phyloP scores from a whole-genome alignment of 2,329 filamentous ascomycete genomes.

The Metarhizium album region DNA sequence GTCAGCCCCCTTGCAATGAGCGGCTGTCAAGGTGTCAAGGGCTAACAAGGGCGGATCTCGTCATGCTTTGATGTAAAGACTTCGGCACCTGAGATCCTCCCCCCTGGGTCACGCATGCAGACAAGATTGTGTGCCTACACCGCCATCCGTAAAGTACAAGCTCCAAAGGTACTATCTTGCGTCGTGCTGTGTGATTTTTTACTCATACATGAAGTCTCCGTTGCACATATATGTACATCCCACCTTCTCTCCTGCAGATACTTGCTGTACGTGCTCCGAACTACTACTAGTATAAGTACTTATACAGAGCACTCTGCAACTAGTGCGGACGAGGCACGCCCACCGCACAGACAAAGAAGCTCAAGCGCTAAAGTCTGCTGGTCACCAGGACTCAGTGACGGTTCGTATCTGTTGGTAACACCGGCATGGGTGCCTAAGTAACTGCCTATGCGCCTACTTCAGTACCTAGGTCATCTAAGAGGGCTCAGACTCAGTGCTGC shows the following conservation, averaged over 20 bases:
- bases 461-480: no score
- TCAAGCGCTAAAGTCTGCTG: background rate
- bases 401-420: no score
- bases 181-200: background rate
- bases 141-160: background rate
- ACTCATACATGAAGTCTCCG: background rate
- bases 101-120: background rate
- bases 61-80: background rate
- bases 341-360: background rate
- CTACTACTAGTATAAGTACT: no score
- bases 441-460: no score
- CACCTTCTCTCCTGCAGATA: background rate
- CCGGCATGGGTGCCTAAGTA: no score
- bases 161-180: background rate
- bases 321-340: background rate
- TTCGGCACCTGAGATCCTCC: background rate
- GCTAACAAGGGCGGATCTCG: background rate
- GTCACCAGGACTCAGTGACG: no score
- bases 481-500: no score
- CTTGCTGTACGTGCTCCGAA: background rate
- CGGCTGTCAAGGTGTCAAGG: background rate
- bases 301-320: no score
- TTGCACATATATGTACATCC: background rate
- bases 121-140: background rate
- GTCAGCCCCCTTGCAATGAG: background rate